Conservation (phyloP, 331 rosid species). For the Cydonia oblonga region DNA sequence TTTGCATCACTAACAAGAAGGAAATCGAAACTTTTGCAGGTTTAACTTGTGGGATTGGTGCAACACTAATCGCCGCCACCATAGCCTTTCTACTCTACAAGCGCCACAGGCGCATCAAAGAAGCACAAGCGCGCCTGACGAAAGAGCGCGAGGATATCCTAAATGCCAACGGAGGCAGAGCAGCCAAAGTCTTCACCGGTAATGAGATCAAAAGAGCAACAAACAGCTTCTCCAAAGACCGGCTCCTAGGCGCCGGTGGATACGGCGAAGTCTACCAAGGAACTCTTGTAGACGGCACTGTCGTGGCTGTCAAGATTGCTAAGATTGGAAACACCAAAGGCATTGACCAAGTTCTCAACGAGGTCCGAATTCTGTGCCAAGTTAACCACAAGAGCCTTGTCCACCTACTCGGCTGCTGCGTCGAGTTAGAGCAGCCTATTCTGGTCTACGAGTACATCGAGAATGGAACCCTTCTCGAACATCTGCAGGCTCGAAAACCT, state of each 20-base stretch:
- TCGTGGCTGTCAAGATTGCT: slow-evolving; percentile 62
- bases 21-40: slow-evolving; percentile 27
- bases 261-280: slow-evolving; percentile 84
- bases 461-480: slow-evolving; percentile 60
- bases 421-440: slow-evolving; percentile 66
- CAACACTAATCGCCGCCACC: slow-evolving; percentile 10
- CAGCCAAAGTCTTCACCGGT: slow-evolving; percentile 61
- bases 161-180: slow-evolving; percentile 48
- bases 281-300: slow-evolving; percentile 48
- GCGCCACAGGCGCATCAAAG: slow-evolving; percentile 48
- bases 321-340: slow-evolving; percentile 80
- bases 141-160: slow-evolving; percentile 73
- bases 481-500: slow-evolving; percentile 24
- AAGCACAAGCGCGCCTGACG: slow-evolving; percentile 51
- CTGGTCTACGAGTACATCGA: slow-evolving; percentile 76
- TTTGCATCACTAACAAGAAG: neutral
- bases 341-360: slow-evolving; percentile 70
- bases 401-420: slow-evolving; percentile 64
- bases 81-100: slow-evolving; percentile 34
- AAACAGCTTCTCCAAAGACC: slow-evolving; percentile 47
- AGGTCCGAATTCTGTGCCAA: slow-evolving; percentile 77
- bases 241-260: slow-evolving; percentile 62
- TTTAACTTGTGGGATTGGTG: slow-evolving; percentile 36
- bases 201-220: slow-evolving; percentile 69
- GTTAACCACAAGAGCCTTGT: slow-evolving; percentile 80